Conservation (phyloP, 768 basidiomycete genomes). For the Suillus cothurnatus region DNA sequence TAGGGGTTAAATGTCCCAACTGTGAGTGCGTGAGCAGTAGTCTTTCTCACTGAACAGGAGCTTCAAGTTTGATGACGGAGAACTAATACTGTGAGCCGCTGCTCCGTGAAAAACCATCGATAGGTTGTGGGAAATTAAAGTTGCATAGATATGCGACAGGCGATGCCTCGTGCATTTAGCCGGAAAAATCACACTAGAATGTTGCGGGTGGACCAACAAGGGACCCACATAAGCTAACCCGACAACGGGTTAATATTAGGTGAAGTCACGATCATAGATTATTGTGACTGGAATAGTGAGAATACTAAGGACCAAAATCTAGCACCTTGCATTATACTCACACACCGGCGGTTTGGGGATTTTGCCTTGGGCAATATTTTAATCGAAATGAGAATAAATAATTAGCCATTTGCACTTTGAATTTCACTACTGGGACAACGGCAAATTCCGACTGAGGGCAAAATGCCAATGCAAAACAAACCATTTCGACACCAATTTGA, state of each 20-base stretch:
- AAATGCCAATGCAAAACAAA: too few species aligned
- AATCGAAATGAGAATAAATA: not conserved
- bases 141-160: not conserved
- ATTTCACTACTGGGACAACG: not conserved
- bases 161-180: conserved; percentile 2
- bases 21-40: too few species aligned
- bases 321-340: too few species aligned
- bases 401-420: not conserved
- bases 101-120: not conserved
- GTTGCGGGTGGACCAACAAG: not conserved
- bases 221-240: not conserved
- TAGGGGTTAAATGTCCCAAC: not conserved
- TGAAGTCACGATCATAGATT: too few species aligned
- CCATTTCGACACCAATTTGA: not conserved
- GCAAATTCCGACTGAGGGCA: too few species aligned
- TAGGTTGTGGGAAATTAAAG: not conserved
- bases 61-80: not conserved
- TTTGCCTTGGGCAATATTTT: not conserved
- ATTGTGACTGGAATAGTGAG: too few species aligned
- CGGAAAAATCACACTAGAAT: not conserved
- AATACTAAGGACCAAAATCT: too few species aligned
- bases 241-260: too few species aligned
- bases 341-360: too few species aligned
- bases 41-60: too few species aligned
- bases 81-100: not conserved